These are phyloP conservation scores for Dactylonectria estremocensis DNA, from an alignment of 2,329 filamentous ascomycete genomes.

Conservation along the genomic window DNA sequence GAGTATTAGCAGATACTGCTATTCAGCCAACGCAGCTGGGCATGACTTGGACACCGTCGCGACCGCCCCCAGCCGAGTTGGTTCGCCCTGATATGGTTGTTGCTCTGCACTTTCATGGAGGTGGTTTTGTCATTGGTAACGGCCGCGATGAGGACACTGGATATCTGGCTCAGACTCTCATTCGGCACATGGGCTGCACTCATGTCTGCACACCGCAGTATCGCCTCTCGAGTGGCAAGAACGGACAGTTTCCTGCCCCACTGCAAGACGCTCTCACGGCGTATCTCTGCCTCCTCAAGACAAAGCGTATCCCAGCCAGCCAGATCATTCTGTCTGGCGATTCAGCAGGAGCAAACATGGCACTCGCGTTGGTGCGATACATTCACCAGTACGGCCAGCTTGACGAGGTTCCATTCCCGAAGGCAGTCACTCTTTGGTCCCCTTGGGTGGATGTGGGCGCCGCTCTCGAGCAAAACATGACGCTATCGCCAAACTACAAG, in stretches of 20 bases:
- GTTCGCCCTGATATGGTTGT: conserved; percentile 29
- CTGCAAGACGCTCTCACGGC: conserved; percentile 41
- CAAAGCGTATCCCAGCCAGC: conserved; percentile 30
- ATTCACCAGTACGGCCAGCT: conserved; percentile 35
- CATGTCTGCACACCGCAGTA: conserved; percentile 44
- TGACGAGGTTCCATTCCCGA: conserved; percentile 34
- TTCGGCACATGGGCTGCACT: conserved; percentile 38
- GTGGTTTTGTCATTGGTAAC: conserved; percentile 40
- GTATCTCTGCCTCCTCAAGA: conserved; percentile 31
- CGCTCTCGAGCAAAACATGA: conserved; percentile 36
- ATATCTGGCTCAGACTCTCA: conserved; percentile 28
- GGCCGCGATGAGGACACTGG: conserved; percentile 43
- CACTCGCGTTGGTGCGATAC: conserved; percentile 37
- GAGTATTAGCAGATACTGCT: conserved; percentile 17
- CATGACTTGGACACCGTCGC: conserved; percentile 42
- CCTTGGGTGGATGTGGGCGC: conserved; percentile 40
- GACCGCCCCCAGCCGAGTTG: conserved; percentile 32
- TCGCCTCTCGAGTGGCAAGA: conserved; percentile 36
- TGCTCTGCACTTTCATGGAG: conserved; percentile 40
- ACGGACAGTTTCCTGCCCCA: conserved; percentile 38
- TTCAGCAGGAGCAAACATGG: conserved; percentile 40
- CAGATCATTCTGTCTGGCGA: conserved; percentile 40
- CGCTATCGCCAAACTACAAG: conserved; percentile 39
- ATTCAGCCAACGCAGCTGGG: conserved; percentile 32
- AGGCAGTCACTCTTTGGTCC: conserved; percentile 39